A percentile compares a stretch with the other conserved stretches of the same genome.
phyloP scores from a whole-genome alignment of 2,329 filamentous ascomycete genomes.

The Cercospora sp. region DNA sequence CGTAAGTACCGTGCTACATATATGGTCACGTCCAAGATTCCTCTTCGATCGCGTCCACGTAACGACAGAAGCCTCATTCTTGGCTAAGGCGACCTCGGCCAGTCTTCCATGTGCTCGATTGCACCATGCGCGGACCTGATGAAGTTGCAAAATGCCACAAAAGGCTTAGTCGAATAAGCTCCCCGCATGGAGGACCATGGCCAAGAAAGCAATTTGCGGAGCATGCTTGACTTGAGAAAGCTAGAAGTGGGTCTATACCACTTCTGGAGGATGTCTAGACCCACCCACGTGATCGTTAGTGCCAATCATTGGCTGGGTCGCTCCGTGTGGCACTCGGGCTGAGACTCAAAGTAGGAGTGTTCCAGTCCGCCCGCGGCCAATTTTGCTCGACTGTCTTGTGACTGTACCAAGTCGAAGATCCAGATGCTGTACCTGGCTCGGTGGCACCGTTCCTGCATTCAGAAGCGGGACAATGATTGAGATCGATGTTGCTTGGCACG shows the following conservation, averaged over 20 bases:
- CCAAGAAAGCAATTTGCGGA: slow-evolving; percentile 7
- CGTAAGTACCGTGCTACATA: not conserved
- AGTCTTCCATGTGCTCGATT: not conserved
- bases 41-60: not conserved
- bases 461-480: slow-evolving; percentile 1
- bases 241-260: slow-evolving; percentile 13
- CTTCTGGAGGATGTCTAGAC: slow-evolving; percentile 1
- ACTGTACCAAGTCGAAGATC: not conserved
- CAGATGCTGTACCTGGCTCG: not conserved
- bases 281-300: slow-evolving; percentile 5
- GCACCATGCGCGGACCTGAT: not conserved
- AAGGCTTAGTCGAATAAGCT: slow-evolving; percentile 5
- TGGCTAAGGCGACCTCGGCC: slow-evolving; percentile 3
- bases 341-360: not conserved
- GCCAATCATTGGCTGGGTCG: slow-evolving; percentile 6
- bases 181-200: slow-evolving; percentile 11
- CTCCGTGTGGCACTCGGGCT: not conserved
- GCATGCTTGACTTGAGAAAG: slow-evolving; percentile 7
- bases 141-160: slow-evolving; percentile 4
- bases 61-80: slow-evolving; percentile 1
- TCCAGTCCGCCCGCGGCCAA: slow-evolving; percentile 2
- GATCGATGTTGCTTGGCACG: slow-evolving; percentile 3
- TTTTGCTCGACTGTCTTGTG: slow-evolving; percentile 7
- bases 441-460: slow-evolving; percentile 3
- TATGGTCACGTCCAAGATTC: not conserved